Evolutionary conservation across 2,329 filamentous ascomycete species (phyloP).

Genomic region (Fusarium paranaense): DNA sequence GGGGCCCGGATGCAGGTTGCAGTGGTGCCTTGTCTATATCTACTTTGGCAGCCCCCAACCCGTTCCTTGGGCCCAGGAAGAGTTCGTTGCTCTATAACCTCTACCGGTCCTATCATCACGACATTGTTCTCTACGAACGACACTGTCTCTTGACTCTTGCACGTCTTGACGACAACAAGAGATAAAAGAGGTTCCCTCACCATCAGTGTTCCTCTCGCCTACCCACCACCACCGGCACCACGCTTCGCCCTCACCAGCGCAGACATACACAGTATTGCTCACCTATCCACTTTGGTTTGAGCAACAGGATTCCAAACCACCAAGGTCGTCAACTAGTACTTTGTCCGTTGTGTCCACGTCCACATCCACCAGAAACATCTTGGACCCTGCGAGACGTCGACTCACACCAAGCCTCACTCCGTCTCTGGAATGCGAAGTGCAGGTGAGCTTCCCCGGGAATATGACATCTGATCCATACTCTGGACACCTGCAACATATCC

Average conservation of each 20-base stretch:
- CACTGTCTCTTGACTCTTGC: constrained; percentile 13
- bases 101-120: constrained; percentile 1
- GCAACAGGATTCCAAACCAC: not conserved
- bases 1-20: constrained; percentile 43
- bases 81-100: constrained; percentile 35
- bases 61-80: constrained; percentile 33
- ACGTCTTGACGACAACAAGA: constrained; percentile 15
- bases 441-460: constrained; percentile 40
- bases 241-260: constrained; percentile 3
- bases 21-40: constrained; percentile 46
- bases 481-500: constrained; percentile 11
- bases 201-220: constrained; percentile 3
- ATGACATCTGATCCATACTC: constrained; percentile 17
- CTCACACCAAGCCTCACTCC: constrained; percentile 34
- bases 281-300: constrained; percentile 5
- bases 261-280: constrained; percentile 6
- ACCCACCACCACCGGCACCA: not conserved
- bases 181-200: constrained; percentile 20
- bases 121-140: constrained; percentile 21
- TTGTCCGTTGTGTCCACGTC: constrained; percentile 9
- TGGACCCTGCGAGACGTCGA: constrained; percentile 34
- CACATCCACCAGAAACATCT: constrained; percentile 31
- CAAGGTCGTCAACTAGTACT: not conserved
- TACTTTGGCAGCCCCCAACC: constrained; percentile 42
- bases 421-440: constrained; percentile 44